phyloP scores from a whole-genome alignment of 495 filamentous ascomycete genomes.

The Talaromyces thailandensis region DNA sequence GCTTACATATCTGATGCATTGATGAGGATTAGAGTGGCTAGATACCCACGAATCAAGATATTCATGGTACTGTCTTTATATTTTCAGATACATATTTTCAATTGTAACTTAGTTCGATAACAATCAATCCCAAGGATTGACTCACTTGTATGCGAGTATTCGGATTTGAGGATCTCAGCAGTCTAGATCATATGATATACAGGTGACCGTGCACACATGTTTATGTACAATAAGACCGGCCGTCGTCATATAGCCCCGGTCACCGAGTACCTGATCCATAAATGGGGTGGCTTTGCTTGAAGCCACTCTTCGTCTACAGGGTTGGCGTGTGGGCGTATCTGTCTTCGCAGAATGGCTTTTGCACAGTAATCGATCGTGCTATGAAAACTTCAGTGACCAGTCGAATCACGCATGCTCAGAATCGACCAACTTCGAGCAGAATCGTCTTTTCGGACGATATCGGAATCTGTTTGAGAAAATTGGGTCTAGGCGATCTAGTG shows the following conservation, averaged over 20 bases:
- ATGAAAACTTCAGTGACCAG: neutral
- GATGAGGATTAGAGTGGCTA: slow-evolving; percentile 6
- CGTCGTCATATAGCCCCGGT: neutral
- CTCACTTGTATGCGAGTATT: no score
- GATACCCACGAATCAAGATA: slow-evolving; percentile 1
- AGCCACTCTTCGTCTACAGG: neutral
- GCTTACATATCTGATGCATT: slow-evolving; percentile 6
- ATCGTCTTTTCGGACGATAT: neutral
- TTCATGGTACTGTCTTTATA: neutral
- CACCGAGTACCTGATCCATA: neutral
- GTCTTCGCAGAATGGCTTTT: neutral
- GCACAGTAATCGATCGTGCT: neutral
- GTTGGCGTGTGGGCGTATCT: neutral
- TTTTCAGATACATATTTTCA: neutral
- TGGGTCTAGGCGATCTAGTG: neutral
- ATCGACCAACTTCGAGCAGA: neutral
- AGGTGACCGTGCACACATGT: neutral
- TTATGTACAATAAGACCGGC: neutral
- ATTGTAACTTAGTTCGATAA: no score
- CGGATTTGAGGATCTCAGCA: no score
- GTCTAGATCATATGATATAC: neutral
- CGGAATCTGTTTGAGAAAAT: neutral
- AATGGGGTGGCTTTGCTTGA: neutral
- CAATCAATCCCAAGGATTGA: no score
- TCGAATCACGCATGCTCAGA: neutral